phyloP scores from a whole-genome alignment of 257 asterid genomes.

The Plantago ovata region DNA sequence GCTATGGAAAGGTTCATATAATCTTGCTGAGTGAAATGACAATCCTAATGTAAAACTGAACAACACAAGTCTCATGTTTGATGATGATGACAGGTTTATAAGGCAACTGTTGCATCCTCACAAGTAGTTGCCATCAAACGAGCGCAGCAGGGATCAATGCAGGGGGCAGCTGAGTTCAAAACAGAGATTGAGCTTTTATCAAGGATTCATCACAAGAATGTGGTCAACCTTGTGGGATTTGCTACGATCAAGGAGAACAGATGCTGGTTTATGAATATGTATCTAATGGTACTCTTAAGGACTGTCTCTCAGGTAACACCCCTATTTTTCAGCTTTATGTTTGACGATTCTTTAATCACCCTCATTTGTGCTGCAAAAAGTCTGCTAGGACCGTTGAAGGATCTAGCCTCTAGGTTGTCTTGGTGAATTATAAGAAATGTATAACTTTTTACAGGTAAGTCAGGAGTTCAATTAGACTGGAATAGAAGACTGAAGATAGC shows the following conservation, averaged over 20 bases:
- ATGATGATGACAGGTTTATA: conserved; percentile 55
- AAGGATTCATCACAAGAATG: conserved; percentile 85
- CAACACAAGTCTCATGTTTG: neutral
- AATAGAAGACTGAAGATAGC: conserved; percentile 60
- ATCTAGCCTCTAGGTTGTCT: neutral
- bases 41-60: neutral
- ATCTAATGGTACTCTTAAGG: conserved; percentile 76
- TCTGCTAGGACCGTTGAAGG: neutral
- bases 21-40: neutral
- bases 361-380: neutral
- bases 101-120: conserved; percentile 49
- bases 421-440: no score
- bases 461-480: conserved; percentile 60
- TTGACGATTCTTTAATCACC: no score
- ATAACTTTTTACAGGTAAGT: conserved; percentile 39
- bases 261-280: conserved; percentile 83
- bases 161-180: conserved; percentile 79
- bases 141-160: conserved; percentile 92
- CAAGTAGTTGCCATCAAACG: conserved; percentile 82
- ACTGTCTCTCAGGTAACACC: conserved; percentile 58
- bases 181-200: conserved; percentile 92
- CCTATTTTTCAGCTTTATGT: neutral
- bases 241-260: conserved; percentile 91
- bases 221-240: conserved; percentile 83
- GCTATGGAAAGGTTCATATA: conserved; percentile 73